phyloP scores from a whole-genome alignment of 768 basidiomycete genomes.

The Fomitopsis serialis region DNA sequence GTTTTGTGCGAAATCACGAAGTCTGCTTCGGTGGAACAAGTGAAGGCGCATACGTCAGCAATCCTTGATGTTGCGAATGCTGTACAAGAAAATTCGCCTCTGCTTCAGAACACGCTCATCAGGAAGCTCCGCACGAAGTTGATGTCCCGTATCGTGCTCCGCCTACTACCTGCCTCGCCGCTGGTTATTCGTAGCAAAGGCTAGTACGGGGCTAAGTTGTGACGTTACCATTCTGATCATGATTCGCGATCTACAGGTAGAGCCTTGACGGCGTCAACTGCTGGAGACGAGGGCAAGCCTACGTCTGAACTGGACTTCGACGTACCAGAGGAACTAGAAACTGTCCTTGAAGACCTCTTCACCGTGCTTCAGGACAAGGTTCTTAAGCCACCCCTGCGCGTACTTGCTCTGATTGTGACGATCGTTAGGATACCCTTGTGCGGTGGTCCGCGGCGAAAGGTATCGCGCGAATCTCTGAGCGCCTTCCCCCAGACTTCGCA shows the following conservation, averaged over 20 bases:
- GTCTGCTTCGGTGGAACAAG: constrained; percentile 49
- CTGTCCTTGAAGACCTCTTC: constrained; percentile 67
- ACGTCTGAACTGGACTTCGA: constrained; percentile 45
- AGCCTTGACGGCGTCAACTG: constrained; percentile 6
- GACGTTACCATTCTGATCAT: no score
- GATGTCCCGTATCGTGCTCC: constrained; percentile 55
- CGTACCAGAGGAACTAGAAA: constrained; percentile 76
- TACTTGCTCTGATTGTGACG: constrained; percentile 2
- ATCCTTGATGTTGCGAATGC: constrained; percentile 41
- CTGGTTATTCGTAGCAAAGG: constrained; percentile 15
- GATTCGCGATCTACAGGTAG: constrained; percentile 13
- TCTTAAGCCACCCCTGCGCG: not conserved
- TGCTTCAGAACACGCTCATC: constrained; percentile 57
- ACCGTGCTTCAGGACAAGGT: constrained; percentile 79
- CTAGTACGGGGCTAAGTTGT: not conserved
- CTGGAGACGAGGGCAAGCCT: not conserved
- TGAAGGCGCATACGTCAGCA: constrained; percentile 36
- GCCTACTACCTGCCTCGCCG: constrained; percentile 48
- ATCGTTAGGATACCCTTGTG: constrained; percentile 79
- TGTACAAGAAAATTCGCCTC: constrained; percentile 34
- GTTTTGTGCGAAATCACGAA: constrained; percentile 69
- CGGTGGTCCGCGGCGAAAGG: constrained; percentile 95
- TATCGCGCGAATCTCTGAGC: constrained; percentile 76
- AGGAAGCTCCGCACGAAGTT: constrained; percentile 69
- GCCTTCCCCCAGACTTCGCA: constrained; percentile 70